phyloP scores from a whole-genome alignment of 805 yeast species.

The Suhomyces sp. region DNA sequence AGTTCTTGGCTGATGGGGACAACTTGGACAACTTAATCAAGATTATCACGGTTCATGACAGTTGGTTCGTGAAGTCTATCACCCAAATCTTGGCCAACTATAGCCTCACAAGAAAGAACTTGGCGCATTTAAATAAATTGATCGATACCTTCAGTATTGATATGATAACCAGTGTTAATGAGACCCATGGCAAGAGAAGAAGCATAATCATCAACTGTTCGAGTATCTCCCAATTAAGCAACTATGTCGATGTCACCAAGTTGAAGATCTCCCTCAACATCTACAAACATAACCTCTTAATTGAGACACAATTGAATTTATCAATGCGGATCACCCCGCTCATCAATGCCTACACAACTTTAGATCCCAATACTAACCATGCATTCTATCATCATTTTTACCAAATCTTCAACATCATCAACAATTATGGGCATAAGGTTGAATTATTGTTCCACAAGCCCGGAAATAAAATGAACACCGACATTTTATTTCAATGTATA shows the following conservation, averaged over 20 bases:
- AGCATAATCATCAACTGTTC: slow-evolving; percentile 44
- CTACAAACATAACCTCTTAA: slow-evolving; percentile 63
- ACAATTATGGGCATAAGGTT: slow-evolving; percentile 39
- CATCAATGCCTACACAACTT: slow-evolving; percentile 20
- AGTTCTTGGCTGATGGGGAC: slow-evolving; percentile 56
- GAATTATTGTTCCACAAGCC: slow-evolving; percentile 57
- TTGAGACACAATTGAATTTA: slow-evolving; percentile 34
- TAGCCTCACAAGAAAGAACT: slow-evolving; percentile 31
- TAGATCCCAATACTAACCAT: slow-evolving; percentile 18
- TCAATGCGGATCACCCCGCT: slow-evolving; percentile 20
- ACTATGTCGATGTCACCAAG: slow-evolving; percentile 68
- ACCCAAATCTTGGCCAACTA: slow-evolving; percentile 70
- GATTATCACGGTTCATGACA: slow-evolving; percentile 83
- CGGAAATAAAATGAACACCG: slow-evolving; percentile 48
- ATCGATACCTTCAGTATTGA: slow-evolving; percentile 25
- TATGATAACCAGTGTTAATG: slow-evolving; percentile 1
- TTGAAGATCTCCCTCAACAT: slow-evolving; percentile 75
- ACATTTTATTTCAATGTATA: slow-evolving; percentile 49
- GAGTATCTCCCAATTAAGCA: slow-evolving; percentile 53
- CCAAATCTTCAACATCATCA: slow-evolving; percentile 50
- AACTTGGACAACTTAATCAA: slow-evolving; percentile 50
- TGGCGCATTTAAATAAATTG: slow-evolving; percentile 26
- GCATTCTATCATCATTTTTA: slow-evolving; percentile 44
- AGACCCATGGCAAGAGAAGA: neutral
- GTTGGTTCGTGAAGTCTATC: slow-evolving; percentile 81